phyloP scores from a whole-genome alignment of 345 rosid genomes.

The Raphanus raphanistrum region DNA sequence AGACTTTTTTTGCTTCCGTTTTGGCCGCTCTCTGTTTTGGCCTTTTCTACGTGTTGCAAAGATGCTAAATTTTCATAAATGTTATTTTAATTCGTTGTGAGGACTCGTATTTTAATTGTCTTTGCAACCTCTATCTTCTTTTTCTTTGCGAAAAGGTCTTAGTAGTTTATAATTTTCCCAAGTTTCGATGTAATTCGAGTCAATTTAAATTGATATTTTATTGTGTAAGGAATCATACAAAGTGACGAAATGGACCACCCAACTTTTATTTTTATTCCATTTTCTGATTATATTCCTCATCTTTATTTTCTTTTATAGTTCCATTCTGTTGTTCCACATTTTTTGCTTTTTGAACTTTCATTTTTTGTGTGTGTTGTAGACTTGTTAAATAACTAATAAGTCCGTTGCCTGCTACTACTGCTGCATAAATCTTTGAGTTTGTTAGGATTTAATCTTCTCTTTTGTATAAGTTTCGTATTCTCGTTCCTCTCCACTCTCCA shows the following conservation, averaged over 20 bases:
- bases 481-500: background rate
- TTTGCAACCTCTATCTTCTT: background rate
- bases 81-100: background rate
- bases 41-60: conserved; percentile 30
- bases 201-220: background rate
- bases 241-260: conserved; percentile 4
- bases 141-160: background rate
- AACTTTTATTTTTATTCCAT: conserved; percentile 16
- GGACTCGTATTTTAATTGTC: conserved; percentile 5
- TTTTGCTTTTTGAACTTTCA: background rate
- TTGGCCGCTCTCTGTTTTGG: conserved; percentile 40
- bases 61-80: conserved; percentile 9
- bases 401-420: conserved; percentile 9
- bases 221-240: conserved; percentile 17
- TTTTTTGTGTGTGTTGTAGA: background rate
- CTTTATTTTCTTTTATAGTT: background rate
- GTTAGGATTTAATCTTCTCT: conserved; percentile 21
- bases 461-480: background rate
- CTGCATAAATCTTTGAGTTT: conserved; percentile 28
- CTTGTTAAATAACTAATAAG: conserved; percentile 26
- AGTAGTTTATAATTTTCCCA: background rate
- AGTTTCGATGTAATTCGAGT: background rate
- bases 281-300: conserved; percentile 20
- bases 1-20: conserved; percentile 36
- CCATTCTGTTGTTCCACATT: background rate